Conservation (phyloP, 2,329 filamentous ascomycete genomes). For the Lachnellula occidentalis region DNA sequence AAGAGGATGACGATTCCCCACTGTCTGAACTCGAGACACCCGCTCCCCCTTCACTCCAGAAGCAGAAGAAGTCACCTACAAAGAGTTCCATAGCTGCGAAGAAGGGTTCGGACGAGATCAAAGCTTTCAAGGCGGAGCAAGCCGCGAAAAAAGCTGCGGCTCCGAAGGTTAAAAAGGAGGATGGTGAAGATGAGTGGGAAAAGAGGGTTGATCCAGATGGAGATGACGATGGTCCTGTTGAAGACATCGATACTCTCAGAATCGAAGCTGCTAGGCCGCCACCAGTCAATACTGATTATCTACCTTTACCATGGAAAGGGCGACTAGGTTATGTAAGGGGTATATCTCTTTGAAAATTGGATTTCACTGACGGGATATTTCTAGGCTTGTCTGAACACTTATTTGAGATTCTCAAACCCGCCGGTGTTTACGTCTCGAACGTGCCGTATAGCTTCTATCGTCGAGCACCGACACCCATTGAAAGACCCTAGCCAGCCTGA, state of each 20-base stretch:
- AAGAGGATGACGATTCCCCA: slow-evolving; percentile 19
- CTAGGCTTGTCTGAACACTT: slow-evolving; percentile 86
- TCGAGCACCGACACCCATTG: slow-evolving; percentile 82
- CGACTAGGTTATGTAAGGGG: slow-evolving; percentile 74
- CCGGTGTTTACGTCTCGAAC: slow-evolving; percentile 88
- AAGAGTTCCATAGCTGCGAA: slow-evolving; percentile 30
- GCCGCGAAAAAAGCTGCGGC: slow-evolving; percentile 26
- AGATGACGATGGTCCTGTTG: slow-evolving; percentile 22
- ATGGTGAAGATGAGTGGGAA: slow-evolving; percentile 24
- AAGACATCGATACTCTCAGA: slow-evolving; percentile 28
- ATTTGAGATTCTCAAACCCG: slow-evolving; percentile 73
- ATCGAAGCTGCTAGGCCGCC: slow-evolving; percentile 45
- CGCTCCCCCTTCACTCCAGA: slow-evolving; percentile 17
- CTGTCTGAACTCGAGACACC: slow-evolving; percentile 14
- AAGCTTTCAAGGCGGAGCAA: slow-evolving; percentile 28
- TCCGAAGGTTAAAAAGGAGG: slow-evolving; percentile 23
- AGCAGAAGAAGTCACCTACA: slow-evolving; percentile 24
- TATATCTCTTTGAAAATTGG: background rate
- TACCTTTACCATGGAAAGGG: slow-evolving; percentile 88
- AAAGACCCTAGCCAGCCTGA: slow-evolving; percentile 69
- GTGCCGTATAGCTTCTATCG: slow-evolving; percentile 82
- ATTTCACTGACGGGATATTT: background rate
- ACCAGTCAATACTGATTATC: slow-evolving; percentile 73
- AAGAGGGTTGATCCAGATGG: slow-evolving; percentile 26
- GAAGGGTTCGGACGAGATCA: slow-evolving; percentile 30